Conservation (phyloP, 257 asterid genomes). For the Solanum ossicruentum region DNA sequence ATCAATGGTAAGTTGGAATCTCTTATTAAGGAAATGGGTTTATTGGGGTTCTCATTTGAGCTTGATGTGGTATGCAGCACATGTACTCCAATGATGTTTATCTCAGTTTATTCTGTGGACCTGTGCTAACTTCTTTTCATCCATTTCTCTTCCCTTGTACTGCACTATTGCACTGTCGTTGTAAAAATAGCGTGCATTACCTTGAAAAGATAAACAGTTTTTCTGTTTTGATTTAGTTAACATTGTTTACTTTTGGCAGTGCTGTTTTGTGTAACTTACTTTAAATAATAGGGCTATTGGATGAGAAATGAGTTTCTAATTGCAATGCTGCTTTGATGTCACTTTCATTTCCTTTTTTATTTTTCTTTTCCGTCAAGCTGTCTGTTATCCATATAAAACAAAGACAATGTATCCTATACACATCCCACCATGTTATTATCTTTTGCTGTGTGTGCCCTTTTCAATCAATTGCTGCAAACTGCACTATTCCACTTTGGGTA, state of each 20-base stretch:
- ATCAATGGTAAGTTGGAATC: slow-evolving; percentile 47
- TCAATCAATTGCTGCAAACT: neutral
- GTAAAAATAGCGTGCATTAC: neutral
- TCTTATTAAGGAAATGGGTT: neutral
- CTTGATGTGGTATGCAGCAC: neutral
- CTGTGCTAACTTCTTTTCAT: neutral
- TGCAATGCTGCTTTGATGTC: neutral
- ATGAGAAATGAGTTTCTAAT: neutral
- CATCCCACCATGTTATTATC: neutral
- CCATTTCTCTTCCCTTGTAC: neutral
- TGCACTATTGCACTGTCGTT: neutral
- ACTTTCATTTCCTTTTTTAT: neutral
- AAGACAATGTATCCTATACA: neutral
- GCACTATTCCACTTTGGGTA: neutral
- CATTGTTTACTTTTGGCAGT: neutral
- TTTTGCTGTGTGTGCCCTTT: neutral
- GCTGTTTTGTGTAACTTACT: neutral
- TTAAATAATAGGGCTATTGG: neutral
- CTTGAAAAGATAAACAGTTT: neutral
- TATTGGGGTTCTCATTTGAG: neutral
- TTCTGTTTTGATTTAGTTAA: neutral
- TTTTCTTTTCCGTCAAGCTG: neutral
- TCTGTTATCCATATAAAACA: neutral
- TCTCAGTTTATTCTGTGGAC: neutral
- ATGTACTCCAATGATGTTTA: neutral